Base-by-base conservation (phyloP, 2,329 filamentous ascomycete genomes). In the Drechslera avenae region DNA sequence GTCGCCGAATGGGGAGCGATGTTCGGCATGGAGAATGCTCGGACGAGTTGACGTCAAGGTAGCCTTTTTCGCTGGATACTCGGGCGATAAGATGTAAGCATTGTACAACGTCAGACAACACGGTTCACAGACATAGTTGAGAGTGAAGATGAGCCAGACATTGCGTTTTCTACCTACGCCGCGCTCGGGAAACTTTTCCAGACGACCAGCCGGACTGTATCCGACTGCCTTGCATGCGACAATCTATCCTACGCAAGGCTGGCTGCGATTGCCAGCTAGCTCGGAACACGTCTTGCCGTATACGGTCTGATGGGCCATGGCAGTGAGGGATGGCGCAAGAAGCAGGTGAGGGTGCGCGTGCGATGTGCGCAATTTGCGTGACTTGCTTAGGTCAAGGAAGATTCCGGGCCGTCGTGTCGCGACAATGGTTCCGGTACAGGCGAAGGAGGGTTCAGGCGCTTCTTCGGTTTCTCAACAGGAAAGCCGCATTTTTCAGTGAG, bases 1-100 rank as follows among this genome's bases (percentile, higher is more conserved):
- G 39, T 52, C 33, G 39, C 44, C 49, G 49, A 42, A 48, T 23
- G 23, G 37, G 31, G 31, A 23, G 44, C 44, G 39, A 42, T 37
- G 19, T 31, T 34, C 45, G 45, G 49, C 26, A 23, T 17, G 39
- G 44, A 43, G 21, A 43, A 33, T 26, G 39, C 34, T 52, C 44
- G 49, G 41, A 19, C 28, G 21, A 30, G 23, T 21, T 42, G 44
- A 21, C 39, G 28, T 52, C 35, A 35, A 33, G 18, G 4, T 8
- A 12, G 10, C 9, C 3, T 13, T 28, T 17, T 9, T 17, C 35
- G 42, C 30, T 30, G 33, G 33, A 19, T 21, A 31, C 26, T 45
- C 42, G 42, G 42, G 5, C 31, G 34, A 41, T 23, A 26, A 31
- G 3, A 47, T 9, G 37, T 10, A 17, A 30, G 6, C 34, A 19